Conservation (phyloP, 495 filamentous ascomycete genomes). For the Penicillium dipodomyicola region DNA sequence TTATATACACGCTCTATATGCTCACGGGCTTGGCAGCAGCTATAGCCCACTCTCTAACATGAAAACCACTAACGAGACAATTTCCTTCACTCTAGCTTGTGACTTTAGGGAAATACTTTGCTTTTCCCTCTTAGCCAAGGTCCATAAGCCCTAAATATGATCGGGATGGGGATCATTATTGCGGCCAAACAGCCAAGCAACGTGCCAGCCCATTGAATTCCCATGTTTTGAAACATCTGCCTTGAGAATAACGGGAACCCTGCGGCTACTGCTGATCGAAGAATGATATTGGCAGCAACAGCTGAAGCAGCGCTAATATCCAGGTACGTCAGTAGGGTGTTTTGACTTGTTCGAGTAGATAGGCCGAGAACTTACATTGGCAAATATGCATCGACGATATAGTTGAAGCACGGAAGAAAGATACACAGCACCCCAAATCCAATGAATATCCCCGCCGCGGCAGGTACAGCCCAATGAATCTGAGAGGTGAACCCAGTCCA, state of each 20-base stretch:
- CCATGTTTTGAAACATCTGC: slow-evolving; percentile 78
- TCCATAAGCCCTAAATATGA: slow-evolving; percentile 37
- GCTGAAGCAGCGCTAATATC: slow-evolving; percentile 67
- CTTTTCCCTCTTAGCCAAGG: slow-evolving; percentile 34
- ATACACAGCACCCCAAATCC: slow-evolving; percentile 39
- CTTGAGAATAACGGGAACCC: slow-evolving; percentile 79
- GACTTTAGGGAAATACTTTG: slow-evolving; percentile 22
- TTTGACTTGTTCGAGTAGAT: neutral
- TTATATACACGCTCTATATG: neutral
- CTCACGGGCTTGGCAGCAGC: neutral
- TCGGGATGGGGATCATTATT: slow-evolving; percentile 70
- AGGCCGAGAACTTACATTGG: slow-evolving; percentile 60
- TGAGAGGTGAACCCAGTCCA: slow-evolving; percentile 37
- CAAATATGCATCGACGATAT: slow-evolving; percentile 43
- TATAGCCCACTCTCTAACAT: neutral
- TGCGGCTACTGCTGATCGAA: slow-evolving; percentile 73
- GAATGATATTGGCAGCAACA: slow-evolving; percentile 86
- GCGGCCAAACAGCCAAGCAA: slow-evolving; percentile 72
- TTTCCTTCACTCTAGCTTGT: neutral
- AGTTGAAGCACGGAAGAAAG: slow-evolving; percentile 43
- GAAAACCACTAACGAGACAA: neutral
- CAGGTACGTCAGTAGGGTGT: neutral
- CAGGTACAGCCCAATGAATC: slow-evolving; percentile 39
- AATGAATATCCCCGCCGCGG: slow-evolving; percentile 32
- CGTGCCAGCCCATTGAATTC: slow-evolving; percentile 76